phyloP scores from a whole-genome alignment of 2,329 filamentous ascomycete species.

The Helicocarpus griseus region DNA sequence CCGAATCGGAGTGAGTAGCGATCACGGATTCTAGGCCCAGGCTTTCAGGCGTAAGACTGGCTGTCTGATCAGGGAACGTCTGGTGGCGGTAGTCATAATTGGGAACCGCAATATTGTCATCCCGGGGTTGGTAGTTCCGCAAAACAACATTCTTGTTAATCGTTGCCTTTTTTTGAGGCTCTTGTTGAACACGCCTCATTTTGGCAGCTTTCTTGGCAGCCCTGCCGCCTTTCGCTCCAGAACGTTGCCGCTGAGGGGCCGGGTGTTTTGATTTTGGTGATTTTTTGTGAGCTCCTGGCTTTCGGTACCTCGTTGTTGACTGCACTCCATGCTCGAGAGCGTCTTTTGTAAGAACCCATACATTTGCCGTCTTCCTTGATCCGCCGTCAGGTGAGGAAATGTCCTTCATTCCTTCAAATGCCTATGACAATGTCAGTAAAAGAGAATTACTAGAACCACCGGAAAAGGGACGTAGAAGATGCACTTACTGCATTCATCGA shows the following conservation, averaged over 20 bases:
- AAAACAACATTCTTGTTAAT: neutral
- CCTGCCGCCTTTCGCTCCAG: constrained; percentile 33
- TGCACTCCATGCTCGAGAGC: constrained; percentile 64
- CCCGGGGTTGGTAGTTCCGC: neutral
- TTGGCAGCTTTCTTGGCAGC: constrained; percentile 28
- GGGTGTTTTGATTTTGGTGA: constrained; percentile 27
- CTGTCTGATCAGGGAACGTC: neutral
- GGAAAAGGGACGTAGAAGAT: constrained; percentile 7
- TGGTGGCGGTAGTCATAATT: neutral
- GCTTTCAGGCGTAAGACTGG: constrained; percentile 2
- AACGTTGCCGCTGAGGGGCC: constrained; percentile 30
- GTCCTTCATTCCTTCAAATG: constrained; percentile 26
- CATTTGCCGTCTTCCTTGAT: constrained; percentile 56
- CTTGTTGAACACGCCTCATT: constrained; percentile 18
- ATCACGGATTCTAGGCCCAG: constrained; percentile 20
- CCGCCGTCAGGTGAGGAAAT: constrained; percentile 31
- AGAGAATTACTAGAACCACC: constrained; percentile 6
- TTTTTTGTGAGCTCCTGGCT: constrained; percentile 34
- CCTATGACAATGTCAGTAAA: constrained; percentile 16
- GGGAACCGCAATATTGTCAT: constrained; percentile 4
- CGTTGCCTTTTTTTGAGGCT: constrained; percentile 15
- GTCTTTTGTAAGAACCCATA: constrained; percentile 67
- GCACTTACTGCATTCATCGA: constrained; percentile 82
- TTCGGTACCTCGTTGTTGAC: constrained; percentile 74
- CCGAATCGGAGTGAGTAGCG: constrained; percentile 22